Base-by-base conservation (phyloP, 768 basidiomycete species). In the Kwoniella shandongensis region DNA sequence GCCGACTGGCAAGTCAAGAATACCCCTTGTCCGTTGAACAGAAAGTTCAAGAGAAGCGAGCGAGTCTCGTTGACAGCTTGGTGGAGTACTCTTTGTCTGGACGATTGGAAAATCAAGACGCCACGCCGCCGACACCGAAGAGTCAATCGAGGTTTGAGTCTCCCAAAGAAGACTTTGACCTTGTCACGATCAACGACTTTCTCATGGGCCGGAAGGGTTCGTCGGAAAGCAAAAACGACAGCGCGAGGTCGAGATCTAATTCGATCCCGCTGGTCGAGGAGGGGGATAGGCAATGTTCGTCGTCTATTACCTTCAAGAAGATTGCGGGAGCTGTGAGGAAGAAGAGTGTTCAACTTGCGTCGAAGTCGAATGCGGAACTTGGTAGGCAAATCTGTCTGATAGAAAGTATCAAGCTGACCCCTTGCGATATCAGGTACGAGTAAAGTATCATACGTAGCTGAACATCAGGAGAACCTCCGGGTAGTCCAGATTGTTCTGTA, bases 391-490 rank as follows among this genome's bases (percentile, higher is more conserved):
- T n/a, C 2, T 26, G n/a, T 8, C 50, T 4, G 12, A 17, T 30
- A 20, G 18, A 20, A n/a, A n/a, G 32, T 26, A 13, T 13, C 17
- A 20, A 17, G 3, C 20, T 22, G 4, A 42, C 29, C 45, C 5
- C n/a, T 38, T 11, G 11, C 41, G 11, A 26, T 15, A n/a, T 8
- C 46, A 73, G 70, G 66, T 46, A 5, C 56, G 4, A 29, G 45
- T 7, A 75, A 79, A 45, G 74, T 86, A 8, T 74, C 79, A 15
- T 86, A 82, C 60, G 77, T 86, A 25, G 83, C 84, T 1, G 93
- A 96, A 76, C 83, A 89, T 68, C 91, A 93, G 70, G 89, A 92
- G 72, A 89, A 85, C 54, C 82, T 97, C 3, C 84, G 85, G 22
- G 86, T 87, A 46, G 81, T 94, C 27, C 79, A 90, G 32, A 83